Evolutionary conservation across 169 alveolate species (phyloP), one percentile per base, ranked within the genome.

Genomic region (Cyclospora cayetanensis): DNA sequence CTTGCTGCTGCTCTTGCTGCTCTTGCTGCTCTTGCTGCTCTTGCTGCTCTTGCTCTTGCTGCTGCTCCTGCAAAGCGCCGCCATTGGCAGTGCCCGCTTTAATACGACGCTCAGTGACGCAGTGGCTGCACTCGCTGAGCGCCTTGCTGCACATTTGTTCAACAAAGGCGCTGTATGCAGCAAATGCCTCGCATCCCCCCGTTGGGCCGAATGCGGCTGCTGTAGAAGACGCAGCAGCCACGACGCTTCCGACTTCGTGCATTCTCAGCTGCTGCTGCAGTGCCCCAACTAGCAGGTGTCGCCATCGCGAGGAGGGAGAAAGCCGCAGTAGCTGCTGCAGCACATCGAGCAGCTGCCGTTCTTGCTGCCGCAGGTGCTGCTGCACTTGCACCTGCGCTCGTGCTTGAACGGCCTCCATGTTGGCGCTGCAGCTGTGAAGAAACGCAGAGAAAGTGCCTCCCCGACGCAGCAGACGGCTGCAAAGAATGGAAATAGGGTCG

Each of bases 321-420:
- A 77, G 88, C 88, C 42, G 88, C 70, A 77, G 39, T 2, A 29
- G 88, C 50, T 77, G 66, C 88, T 77, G 88, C 88, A 77, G 70
- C 88, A 77, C 31, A 9, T 41, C 31, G 35, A 29, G 11, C 50
- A 77, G 70, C 35, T 77, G 70, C 70, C 31, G 88, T 31, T 77
- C 50, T 1, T 77, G 88, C 70, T 50, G 66, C 88, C 50, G 88
- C 88, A 46, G 88, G 52, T 77, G 88, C 88, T 25, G 88, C 88
- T 46, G 88, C 88, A 5, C 72, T 70, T 77, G 88, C 88, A 77
- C 34, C 72, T 77, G 66, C n/a, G 88, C 72, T 41, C 88, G 88
- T 4, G 72, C 72, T 42, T 46, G 70, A 31, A n/a, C 34, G 3
- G 50, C 27, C 52, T 1, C 43, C 88, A 77, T n/a, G 70, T 46